These are phyloP conservation scores for Phanerodontia chrysosporium DNA, from an alignment of 768 basidiomycete genomes.

Conservation along the genomic window DNA sequence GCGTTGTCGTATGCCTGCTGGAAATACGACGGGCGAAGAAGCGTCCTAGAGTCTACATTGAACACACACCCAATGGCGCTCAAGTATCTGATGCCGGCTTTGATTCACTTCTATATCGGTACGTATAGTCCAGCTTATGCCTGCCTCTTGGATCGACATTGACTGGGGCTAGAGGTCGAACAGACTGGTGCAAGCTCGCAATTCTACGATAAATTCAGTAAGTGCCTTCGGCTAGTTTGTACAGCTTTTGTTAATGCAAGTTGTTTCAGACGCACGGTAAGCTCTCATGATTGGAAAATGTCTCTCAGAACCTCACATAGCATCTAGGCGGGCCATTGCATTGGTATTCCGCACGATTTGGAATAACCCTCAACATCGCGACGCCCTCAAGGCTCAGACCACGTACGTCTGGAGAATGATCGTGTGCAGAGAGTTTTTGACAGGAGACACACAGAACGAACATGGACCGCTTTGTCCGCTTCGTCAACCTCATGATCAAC, in stretches of 20 bases:
- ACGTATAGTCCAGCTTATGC: too few species aligned
- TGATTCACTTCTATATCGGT: constrained; percentile 97
- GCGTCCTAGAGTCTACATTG: constrained; percentile 77
- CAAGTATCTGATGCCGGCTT: constrained; percentile 82
- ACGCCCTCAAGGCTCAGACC: constrained; percentile 79
- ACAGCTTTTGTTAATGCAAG: neutral
- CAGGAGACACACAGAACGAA: constrained; percentile 46
- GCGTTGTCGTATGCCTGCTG: constrained; percentile 60
- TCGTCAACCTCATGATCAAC: constrained; percentile 97
- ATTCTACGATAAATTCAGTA: constrained; percentile 98
- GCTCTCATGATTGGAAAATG: constrained; percentile 11
- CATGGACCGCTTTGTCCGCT: constrained; percentile 90
- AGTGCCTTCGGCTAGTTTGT: too few species aligned
- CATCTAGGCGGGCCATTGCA: constrained; percentile 75
- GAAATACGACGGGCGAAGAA: constrained; percentile 61
- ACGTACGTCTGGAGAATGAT: constrained; percentile 43
- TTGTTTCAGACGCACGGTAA: constrained; percentile 39
- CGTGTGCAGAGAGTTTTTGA: neutral
- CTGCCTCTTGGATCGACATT: neutral
- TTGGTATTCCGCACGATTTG: constrained; percentile 87
- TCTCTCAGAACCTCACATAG: neutral
- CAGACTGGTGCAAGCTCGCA: constrained; percentile 96
- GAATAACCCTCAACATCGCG: constrained; percentile 85
- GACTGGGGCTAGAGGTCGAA: constrained; percentile 93
- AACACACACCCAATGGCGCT: constrained; percentile 83